Conservation (phyloP, 768 basidiomycete genomes). For the Termitomyces bulborhizus region DNA sequence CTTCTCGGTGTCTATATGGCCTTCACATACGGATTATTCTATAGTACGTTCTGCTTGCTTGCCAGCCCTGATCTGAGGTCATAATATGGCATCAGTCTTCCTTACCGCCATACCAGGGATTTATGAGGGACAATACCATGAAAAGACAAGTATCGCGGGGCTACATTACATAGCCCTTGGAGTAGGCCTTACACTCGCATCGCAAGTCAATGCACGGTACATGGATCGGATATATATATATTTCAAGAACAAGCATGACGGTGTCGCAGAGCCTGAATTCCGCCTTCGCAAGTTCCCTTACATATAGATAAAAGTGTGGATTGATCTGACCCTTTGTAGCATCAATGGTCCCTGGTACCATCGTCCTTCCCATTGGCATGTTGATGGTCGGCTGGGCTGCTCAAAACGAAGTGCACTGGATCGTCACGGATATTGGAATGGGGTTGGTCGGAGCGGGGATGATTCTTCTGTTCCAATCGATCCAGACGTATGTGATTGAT, state of each 20-base stretch:
- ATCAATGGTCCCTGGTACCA: constrained; percentile 50
- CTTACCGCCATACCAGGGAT: constrained; percentile 60
- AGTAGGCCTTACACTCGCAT: constrained; percentile 46
- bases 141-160: constrained; percentile 53
- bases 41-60: constrained; percentile 32
- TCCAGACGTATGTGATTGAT: constrained; percentile 66
- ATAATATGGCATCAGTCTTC: constrained; percentile 38
- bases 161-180: constrained; percentile 71
- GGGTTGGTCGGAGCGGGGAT: constrained; percentile 48
- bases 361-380: constrained; percentile 60
- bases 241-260: constrained; percentile 41
- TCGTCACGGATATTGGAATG: constrained; percentile 62
- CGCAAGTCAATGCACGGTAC: constrained; percentile 47
- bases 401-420: constrained; percentile 55
- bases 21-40: constrained; percentile 59
- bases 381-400: constrained; percentile 70
- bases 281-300: constrained; percentile 34
- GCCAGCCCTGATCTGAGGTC: not conserved
- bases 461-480: constrained; percentile 54
- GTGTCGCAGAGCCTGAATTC: constrained; percentile 44
- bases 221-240: constrained; percentile 52
- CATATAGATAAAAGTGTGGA: not conserved
- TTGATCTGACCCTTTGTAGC: constrained; percentile 27
- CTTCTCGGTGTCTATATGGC: constrained; percentile 64
- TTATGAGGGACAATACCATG: constrained; percentile 47